Evolutionary conservation across 371 early-diverging fungal species (phyloP).

Genomic region (Nematocida sp.): DNA sequence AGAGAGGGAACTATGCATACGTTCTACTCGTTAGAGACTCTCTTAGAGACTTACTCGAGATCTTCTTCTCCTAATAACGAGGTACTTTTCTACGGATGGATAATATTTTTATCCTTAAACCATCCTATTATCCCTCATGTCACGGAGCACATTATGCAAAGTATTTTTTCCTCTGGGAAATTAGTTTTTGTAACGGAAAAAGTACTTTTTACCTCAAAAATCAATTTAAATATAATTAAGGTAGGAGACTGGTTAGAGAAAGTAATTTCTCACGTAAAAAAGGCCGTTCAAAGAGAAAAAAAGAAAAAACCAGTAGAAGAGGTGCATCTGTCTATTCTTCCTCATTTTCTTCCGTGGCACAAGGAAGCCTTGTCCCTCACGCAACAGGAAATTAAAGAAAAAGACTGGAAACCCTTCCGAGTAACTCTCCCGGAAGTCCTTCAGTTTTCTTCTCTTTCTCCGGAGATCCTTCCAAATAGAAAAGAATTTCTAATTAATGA

Average conservation of each 20-base stretch:
- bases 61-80: background rate
- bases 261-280: conserved; percentile 20
- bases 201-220: background rate
- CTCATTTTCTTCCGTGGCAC: conserved; percentile 46
- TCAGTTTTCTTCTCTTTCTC: conserved; percentile 17
- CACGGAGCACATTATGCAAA: conserved; percentile 31
- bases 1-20: conserved; percentile 87
- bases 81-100: conserved; percentile 21
- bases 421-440: conserved; percentile 28
- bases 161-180: background rate
- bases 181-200: background rate
- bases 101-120: conserved; percentile 27
- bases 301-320: conserved; percentile 11
- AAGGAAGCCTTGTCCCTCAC: conserved; percentile 6
- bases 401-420: conserved; percentile 15
- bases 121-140: conserved; percentile 42
- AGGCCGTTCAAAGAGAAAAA: conserved; percentile 3
- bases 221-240: conserved; percentile 1
- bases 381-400: conserved; percentile 23
- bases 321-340: conserved; percentile 2
- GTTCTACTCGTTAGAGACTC: conserved; percentile 81
- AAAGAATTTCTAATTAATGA: background rate
- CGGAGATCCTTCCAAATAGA: conserved; percentile 33
- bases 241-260: conserved; percentile 51
- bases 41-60: conserved; percentile 71